Evolutionary conservation across 2,329 filamentous ascomycete genomes (phyloP), one percentile per base, ranked within the genome.

Genomic region (Fusarium hainanense): DNA sequence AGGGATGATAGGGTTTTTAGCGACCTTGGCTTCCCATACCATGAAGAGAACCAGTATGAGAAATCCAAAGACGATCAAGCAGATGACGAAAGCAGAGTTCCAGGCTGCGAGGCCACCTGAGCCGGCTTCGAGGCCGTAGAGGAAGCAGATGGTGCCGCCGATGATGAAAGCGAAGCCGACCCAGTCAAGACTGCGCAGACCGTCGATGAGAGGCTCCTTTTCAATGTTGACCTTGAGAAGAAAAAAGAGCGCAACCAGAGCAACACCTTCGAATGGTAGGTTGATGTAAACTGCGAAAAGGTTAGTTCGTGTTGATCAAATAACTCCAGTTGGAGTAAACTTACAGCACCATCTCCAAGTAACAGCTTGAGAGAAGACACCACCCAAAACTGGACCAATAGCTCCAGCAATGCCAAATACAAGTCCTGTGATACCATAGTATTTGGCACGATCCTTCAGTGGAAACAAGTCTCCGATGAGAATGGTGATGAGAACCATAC

Each of bases 41-140:
- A 90, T 82, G 78, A 97, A 97, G 21, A 93, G 66, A 14, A 68
- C 85, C 54, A 92, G 83, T 11, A 86, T 85, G 28, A 91, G 56
- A 10, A 87, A 76, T 12, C 93, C 93, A 71, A 94, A 93, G 48
- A 95, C 81, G 69, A 97, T 85, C 20, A 97, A 84, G 75, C 92
- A 94, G 72, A 97, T 85, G 23, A 95, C 91, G 2, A 87, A 89
- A 2, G 91, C 84, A 0, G 91, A 94, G 51, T 80, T 80, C 93
- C 93, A 97, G 2, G 93, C 89, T 58, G 87, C 88, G 20, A 85
- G 84, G 30, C 93, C 87, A 47, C 93, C 93, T 11, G 71, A 72
- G 44, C 93, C 94, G 63, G 94, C 93, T 75, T 97, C 91, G 6
- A 97, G 87, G 1, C 93, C 94, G 44, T 97, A 89, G 2, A 97